Base-by-base conservation (phyloP, 441 rosid genomes). In the Corymbia calophylla region DNA sequence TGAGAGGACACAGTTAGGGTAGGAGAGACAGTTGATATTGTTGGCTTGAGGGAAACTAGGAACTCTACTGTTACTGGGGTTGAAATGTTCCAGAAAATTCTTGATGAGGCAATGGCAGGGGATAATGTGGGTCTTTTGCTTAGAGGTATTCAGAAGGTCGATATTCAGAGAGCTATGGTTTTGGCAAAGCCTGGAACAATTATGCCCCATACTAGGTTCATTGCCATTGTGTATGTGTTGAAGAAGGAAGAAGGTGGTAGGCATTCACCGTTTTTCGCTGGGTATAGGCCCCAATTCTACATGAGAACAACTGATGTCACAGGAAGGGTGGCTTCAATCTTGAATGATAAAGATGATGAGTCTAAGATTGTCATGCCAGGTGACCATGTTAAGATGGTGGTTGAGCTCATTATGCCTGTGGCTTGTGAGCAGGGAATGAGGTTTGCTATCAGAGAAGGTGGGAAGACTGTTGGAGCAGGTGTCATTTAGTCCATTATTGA, bases 321-420 rank as follows among this genome's bases (percentile, higher is more conserved):
- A 0, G 99, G 99, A 68, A 96, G 88, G 90, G 99, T 97, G 89
- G 56, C 97, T 2, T 89, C 94, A 35, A 96, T 98, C 86, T 95
- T 95, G 98, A 97, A 96, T 25, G 99, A 97, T 84, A 96, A 95
- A 91, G 99, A 96, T 68, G 99, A 97, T 92, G 99, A 97, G 92
- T 97, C 99, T 16, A 98, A 97, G 94, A 96, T 97, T 99, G 99
- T 98, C 92, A 96, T 98, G 99, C 99, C 99, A 0, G 99, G 98
- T 53, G 99, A 97, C 88, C 94, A 96, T 84, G 98, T 98, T 19
- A 97, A 98, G 98, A 97, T 98, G 94, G 94, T 95, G 60, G 99
- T 98, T 51, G 99, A 97, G 93, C 98, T 98, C 77, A 96, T 96
- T 88, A 91, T 97, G 95, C 99, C 99, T 1, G 98, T 98, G 87